Evolutionary conservation across 2,329 filamentous ascomycete genomes (phyloP).

Genomic region (Ramularia endophylla): DNA sequence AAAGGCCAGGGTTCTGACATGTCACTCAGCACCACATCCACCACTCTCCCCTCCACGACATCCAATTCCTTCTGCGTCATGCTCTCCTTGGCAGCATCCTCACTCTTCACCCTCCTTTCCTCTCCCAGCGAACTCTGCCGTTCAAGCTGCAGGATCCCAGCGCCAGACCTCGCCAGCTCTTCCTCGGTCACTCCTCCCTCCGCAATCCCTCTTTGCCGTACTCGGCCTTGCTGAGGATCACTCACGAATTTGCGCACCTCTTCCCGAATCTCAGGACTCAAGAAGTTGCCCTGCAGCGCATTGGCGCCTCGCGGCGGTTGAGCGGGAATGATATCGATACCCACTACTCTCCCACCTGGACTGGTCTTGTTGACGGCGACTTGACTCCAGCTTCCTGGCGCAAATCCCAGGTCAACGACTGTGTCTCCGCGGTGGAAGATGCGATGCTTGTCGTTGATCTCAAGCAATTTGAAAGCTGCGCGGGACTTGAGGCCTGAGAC

Average conservation of each 20-base stretch:
- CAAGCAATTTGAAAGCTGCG: constrained; percentile 87
- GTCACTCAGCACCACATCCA: constrained; percentile 94
- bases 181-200: constrained; percentile 32
- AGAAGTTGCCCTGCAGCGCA: constrained; percentile 90
- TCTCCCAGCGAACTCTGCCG: constrained; percentile 36
- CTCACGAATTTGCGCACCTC: constrained; percentile 72
- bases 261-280: constrained; percentile 65
- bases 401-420: constrained; percentile 84
- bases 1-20: constrained; percentile 97
- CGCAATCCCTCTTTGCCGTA: constrained; percentile 21
- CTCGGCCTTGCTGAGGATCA: constrained; percentile 55
- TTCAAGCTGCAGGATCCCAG: constrained; percentile 64
- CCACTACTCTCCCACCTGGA: constrained; percentile 68
- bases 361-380: constrained; percentile 74
- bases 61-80: constrained; percentile 21
- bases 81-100: constrained; percentile 9
- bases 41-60: constrained; percentile 49
- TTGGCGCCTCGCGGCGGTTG: constrained; percentile 88
- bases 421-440: constrained; percentile 77
- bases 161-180: constrained; percentile 37
- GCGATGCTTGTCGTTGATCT: constrained; percentile 77
- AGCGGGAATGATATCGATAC: constrained; percentile 90
- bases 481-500: constrained; percentile 79
- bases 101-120: constrained; percentile 21
- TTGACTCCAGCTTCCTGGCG: constrained; percentile 62